phyloP scores from a whole-genome alignment of 2,329 filamentous ascomycete genomes.

The Fusarium piperis region DNA sequence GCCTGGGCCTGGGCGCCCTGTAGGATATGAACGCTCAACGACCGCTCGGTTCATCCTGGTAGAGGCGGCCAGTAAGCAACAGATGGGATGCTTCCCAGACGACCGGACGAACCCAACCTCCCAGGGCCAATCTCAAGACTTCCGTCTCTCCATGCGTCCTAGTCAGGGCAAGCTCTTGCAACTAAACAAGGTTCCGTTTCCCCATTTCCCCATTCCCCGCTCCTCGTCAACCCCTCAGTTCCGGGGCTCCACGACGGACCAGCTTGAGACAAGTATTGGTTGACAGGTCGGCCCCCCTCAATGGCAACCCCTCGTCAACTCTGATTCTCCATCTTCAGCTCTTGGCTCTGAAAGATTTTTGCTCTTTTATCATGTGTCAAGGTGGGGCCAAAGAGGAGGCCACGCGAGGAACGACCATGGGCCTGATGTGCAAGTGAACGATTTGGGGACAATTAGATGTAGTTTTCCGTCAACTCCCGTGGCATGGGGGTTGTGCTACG shows the following conservation, averaged over 20 bases:
- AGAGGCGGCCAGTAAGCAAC: neutral
- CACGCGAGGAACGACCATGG: neutral
- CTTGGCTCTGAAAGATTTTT: neutral
- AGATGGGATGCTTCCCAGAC: neutral
- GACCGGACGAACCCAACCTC: neutral
- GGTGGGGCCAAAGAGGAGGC: neutral
- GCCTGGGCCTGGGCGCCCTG: neutral
- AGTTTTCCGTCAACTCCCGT: constrained; percentile 15
- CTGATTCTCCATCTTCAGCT: constrained; percentile 5
- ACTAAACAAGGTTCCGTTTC: constrained; percentile 30
- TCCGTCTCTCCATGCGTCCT: constrained; percentile 23
- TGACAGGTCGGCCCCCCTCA: constrained; percentile 8
- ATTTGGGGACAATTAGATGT: constrained; percentile 1
- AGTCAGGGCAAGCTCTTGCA: constrained; percentile 13
- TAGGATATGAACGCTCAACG: neutral
- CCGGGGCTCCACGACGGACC: constrained; percentile 11
- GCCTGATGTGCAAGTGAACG: neutral
- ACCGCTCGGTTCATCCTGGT: neutral
- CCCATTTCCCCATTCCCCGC: constrained; percentile 34
- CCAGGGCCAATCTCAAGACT: neutral
- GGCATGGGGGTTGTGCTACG: constrained; percentile 14
- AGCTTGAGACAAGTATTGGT: constrained; percentile 9
- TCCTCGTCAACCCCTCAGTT: constrained; percentile 15
- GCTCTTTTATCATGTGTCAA: neutral
- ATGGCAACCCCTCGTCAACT: neutral